These are phyloP conservation scores for Vararia minispora DNA, from an alignment of 768 basidiomycete genomes.

Conservation along the genomic window DNA sequence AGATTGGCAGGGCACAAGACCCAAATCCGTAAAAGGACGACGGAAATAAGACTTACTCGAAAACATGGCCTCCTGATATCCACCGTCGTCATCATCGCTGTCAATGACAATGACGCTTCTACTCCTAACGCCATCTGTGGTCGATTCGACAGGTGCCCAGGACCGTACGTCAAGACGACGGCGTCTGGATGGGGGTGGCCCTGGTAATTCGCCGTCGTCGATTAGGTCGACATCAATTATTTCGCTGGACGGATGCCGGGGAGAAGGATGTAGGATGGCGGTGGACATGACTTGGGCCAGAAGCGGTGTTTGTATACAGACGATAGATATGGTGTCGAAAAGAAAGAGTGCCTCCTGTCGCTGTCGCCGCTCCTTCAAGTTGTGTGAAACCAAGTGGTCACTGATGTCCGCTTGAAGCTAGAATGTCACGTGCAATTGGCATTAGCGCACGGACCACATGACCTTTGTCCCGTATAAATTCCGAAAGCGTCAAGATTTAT, in stretches of 20 bases:
- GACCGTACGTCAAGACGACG: neutral
- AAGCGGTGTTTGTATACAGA: neutral
- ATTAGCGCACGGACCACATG: slow-evolving; percentile 9
- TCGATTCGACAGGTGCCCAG: neutral
- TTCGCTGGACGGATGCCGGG: slow-evolving; percentile 17
- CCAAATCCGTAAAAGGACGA: neutral
- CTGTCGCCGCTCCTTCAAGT: no score
- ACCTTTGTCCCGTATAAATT: neutral
- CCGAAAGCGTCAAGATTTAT: no score
- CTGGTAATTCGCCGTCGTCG: slow-evolving; percentile 22
- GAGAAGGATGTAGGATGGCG: slow-evolving; percentile 13
- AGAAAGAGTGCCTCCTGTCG: slow-evolving; percentile 1
- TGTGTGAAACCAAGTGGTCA: no score
- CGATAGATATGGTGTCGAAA: neutral
- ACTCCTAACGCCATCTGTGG: no score
- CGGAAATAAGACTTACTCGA: neutral
- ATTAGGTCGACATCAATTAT: slow-evolving; percentile 36
- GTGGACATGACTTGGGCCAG: no score
- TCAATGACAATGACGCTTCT: slow-evolving; percentile 28
- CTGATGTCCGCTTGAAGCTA: slow-evolving; percentile 2
- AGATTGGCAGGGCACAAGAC: slow-evolving; percentile 11
- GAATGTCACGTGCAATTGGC: slow-evolving; percentile 3
- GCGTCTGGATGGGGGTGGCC: slow-evolving; percentile 10
- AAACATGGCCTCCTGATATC: slow-evolving; percentile 11
- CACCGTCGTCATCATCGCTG: slow-evolving; percentile 28